Evolutionary conservation across 2,329 filamentous ascomycete genomes (phyloP).

Genomic region (Cercospora sesami): DNA sequence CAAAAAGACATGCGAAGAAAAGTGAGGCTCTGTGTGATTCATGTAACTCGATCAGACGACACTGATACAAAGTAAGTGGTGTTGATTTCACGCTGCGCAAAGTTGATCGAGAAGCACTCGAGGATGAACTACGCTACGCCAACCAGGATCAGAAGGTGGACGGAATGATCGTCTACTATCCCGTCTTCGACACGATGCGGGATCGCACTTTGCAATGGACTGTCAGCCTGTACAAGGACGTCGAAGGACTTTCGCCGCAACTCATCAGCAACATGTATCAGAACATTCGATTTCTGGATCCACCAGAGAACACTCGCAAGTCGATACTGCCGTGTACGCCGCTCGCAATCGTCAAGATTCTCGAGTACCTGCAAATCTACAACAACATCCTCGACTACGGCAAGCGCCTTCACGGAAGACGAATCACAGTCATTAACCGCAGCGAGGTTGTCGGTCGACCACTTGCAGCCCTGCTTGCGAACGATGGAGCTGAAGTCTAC

Average conservation of each 20-base stretch:
- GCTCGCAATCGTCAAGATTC: constrained; percentile 91
- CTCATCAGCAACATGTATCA: constrained; percentile 99
- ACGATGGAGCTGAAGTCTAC: constrained; percentile 94
- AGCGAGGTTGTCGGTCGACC: constrained; percentile 94
- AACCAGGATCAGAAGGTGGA: constrained; percentile 77
- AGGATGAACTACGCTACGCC: constrained; percentile 81
- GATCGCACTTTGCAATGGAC: constrained; percentile 97
- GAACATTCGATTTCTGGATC: constrained; percentile 91
- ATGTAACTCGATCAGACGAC: background rate
- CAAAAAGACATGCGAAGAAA: constrained; percentile 91
- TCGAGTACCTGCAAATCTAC: constrained; percentile 94
- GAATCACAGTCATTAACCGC: constrained; percentile 93
- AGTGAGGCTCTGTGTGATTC: constrained; percentile 63
- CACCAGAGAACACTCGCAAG: constrained; percentile 74
- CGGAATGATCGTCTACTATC: constrained; percentile 97
- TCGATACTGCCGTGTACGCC: constrained; percentile 94
- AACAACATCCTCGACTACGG: constrained; percentile 91
- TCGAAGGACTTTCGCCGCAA: constrained; percentile 89
- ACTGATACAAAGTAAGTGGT: constrained; percentile 53
- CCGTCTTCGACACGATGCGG: constrained; percentile 86
- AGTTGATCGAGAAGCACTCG: constrained; percentile 82
- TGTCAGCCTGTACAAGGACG: constrained; percentile 85
- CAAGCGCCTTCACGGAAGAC: constrained; percentile 89
- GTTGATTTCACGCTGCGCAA: constrained; percentile 84
- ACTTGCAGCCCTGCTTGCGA: constrained; percentile 86